Evolutionary conservation across 352 stramenopile species (phyloP), one percentile per base, ranked within the genome.

Genomic region (Globisporangium spinosum): DNA sequence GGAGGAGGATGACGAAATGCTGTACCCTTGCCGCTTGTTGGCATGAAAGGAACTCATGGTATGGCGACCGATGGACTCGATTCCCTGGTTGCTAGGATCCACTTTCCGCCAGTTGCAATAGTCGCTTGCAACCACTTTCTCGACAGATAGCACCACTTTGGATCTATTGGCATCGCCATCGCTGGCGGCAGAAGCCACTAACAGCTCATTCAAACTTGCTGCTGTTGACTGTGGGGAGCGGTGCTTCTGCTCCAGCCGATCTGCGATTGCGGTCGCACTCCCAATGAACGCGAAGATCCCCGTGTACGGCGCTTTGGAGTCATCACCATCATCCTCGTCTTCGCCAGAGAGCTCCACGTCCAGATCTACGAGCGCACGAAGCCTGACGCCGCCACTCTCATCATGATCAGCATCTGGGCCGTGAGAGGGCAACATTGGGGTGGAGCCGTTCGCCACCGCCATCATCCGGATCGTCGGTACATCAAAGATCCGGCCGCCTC

Each of bases 401-500:
- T 8, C 40, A 25, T 8, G 12, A 27, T 47, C 27, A 5, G n/a
- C 1, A 6, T 10, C 8, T 27, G 27, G 15, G 15, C 17, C 54
- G 43, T 2, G 54, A 10, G 55, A 22, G 9, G 5, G 22, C 15
- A 15, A 22, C 15, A 49, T 22, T 49, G 40, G 22, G 1, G 40
- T 49, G 6, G 43, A 43, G 29, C 58, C 47, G 1, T 23, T 32
- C 10, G 61, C 51, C 20, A 60, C 29, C 12, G 70, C 54, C 71
- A 76, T 76, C 68, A 76, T 76, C 25, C 59, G 58, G 35, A 76
- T 63, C 20, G 71, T 74, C n/a, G 71, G 57, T 17, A 68, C 68
- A 32, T 76, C 68, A 22, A 76, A 76, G 57, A 64, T 59, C 15
- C 58, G 71, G 22, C 60, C 29, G 35, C 54, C 56, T n/a, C 63